These are phyloP conservation scores for Acacia pycnantha DNA, from an alignment of 331 rosid species.

Conservation along the genomic window DNA sequence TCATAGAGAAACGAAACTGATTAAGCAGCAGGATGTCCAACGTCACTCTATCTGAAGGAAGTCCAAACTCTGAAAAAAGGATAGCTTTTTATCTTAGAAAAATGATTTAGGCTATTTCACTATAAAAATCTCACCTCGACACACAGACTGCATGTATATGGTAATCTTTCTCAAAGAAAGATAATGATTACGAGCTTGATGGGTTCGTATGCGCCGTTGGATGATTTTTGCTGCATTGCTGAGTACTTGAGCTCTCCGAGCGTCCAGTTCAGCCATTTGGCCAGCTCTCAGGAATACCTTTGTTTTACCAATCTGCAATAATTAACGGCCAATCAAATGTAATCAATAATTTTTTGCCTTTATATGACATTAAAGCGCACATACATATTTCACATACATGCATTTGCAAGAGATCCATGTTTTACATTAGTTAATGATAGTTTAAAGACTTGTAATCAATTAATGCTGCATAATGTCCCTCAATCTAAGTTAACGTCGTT, in stretches of 20 bases:
- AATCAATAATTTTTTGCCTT: slow-evolving; percentile 27
- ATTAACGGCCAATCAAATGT: slow-evolving; percentile 32
- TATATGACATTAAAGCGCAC: background rate
- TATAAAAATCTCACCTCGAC: slow-evolving; percentile 76
- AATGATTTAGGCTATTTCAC: slow-evolving; percentile 23
- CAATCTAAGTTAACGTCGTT: slow-evolving; percentile 1
- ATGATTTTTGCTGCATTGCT: slow-evolving; percentile 81
- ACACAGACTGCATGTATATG: slow-evolving; percentile 63
- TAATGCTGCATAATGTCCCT: slow-evolving; percentile 26
- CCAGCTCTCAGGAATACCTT: slow-evolving; percentile 97
- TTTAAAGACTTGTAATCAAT: slow-evolving; percentile 20
- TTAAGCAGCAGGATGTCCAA: slow-evolving; percentile 28
- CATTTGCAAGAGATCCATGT: slow-evolving; percentile 22
- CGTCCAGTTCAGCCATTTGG: slow-evolving; percentile 99
- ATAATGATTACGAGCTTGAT: slow-evolving; percentile 76
- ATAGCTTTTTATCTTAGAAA: slow-evolving; percentile 25
- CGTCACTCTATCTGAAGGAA: slow-evolving; percentile 16
- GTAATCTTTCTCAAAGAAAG: slow-evolving; percentile 72
- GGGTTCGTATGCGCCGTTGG: slow-evolving; percentile 81
- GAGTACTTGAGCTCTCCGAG: slow-evolving; percentile 80
- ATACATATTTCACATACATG: slow-evolving; percentile 9
- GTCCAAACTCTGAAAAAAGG: background rate
- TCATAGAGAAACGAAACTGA: slow-evolving; percentile 30
- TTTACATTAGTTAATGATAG: slow-evolving; percentile 14
- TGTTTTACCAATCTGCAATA: slow-evolving; percentile 90